Evolutionary conservation across 306 rosid species (phyloP).

Genomic region (Benincasa hispida): DNA sequence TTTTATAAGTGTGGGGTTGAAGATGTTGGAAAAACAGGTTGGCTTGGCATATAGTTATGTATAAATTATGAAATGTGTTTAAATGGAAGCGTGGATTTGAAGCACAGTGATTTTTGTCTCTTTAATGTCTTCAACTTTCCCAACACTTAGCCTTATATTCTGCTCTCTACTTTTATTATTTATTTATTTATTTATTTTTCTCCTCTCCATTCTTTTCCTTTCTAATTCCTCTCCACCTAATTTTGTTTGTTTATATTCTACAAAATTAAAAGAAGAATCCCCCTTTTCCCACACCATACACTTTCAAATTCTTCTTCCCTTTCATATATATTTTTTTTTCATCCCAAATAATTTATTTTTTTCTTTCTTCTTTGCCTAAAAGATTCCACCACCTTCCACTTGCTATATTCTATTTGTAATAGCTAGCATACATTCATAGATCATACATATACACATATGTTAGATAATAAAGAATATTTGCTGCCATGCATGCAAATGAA

Average conservation of each 20-base stretch:
- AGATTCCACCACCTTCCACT: not conserved
- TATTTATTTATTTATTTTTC: not conserved
- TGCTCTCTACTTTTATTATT: constrained; percentile 13
- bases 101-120: constrained; percentile 35
- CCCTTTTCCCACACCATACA: too few species aligned
- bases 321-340: too few species aligned
- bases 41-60: not conserved
- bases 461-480: not conserved
- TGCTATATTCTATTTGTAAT: not conserved
- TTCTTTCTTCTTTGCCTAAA: not conserved
- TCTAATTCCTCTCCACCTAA: not conserved
- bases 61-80: not conserved
- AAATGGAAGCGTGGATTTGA: constrained; percentile 49
- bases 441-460: too few species aligned
- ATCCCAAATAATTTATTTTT: too few species aligned
- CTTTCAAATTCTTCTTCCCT: too few species aligned
- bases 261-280: not conserved
- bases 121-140: constrained; percentile 46
- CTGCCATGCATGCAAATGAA: not conserved
- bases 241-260: not conserved
- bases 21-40: constrained; percentile 36
- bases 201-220: not conserved
- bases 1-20: constrained; percentile 16
- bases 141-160: constrained; percentile 42
- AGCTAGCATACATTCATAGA: not conserved